A percentile compares a stretch with the other conserved stretches of the same genome.
Conservation (phyloP, 495 filamentous ascomycete species). For the Aspergillus wentii region DNA sequence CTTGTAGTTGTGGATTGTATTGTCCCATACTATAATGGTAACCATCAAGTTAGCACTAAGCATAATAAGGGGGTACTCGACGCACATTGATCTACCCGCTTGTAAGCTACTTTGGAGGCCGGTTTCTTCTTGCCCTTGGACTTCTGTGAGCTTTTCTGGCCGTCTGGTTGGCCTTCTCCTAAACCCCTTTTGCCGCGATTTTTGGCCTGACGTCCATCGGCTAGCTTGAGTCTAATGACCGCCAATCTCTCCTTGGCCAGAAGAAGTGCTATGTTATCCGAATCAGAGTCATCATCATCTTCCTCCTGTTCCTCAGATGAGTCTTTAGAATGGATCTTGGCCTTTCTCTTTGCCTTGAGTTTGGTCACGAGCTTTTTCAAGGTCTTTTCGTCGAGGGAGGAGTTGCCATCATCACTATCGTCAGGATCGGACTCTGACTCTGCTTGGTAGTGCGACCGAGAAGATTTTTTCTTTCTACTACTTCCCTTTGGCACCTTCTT, state of each 20-base stretch:
- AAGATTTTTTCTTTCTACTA: constrained; percentile 41
- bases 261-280: constrained; percentile 13
- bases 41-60: constrained; percentile 1
- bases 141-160: constrained; percentile 7
- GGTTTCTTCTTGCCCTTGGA: constrained; percentile 40
- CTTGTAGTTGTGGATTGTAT: constrained; percentile 75
- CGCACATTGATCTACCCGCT: constrained; percentile 76
- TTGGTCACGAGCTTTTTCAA: constrained; percentile 45
- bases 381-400: constrained; percentile 32
- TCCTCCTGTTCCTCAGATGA: constrained; percentile 20
- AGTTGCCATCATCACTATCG: constrained; percentile 22
- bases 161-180: constrained; percentile 9
- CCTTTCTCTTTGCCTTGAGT: constrained; percentile 42
- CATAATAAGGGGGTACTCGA: constrained; percentile 1
- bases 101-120: constrained; percentile 69
- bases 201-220: constrained; percentile 14
- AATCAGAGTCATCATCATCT: constrained; percentile 14
- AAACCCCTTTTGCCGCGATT: constrained; percentile 13
- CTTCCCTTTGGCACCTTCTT: constrained; percentile 35
- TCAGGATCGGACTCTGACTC: constrained; percentile 30
- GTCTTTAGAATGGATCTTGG: constrained; percentile 26
- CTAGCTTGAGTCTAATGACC: constrained; percentile 14
- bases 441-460: constrained; percentile 25
- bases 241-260: constrained; percentile 21
- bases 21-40: constrained; percentile 59